Evolutionary conservation across 345 rosid species (phyloP), one percentile per base, ranked within the genome.

Genomic region (Lepidium sativum): DNA sequence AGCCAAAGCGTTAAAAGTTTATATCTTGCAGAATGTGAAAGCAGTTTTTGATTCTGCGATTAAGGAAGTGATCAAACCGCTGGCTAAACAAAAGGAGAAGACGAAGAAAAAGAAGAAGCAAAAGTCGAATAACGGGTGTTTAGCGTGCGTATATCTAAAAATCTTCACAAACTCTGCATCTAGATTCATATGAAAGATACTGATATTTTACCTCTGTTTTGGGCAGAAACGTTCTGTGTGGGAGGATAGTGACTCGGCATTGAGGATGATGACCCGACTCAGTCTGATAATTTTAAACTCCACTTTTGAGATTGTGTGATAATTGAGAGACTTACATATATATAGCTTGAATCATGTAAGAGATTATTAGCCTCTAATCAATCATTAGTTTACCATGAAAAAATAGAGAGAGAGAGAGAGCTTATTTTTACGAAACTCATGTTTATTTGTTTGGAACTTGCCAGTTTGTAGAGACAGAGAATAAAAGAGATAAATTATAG

Each of bases 41-140:
- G 92, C 89, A 54, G 91, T 90, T 40, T 94, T 94, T 79, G 99
- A 94, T 80, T 86, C 89, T 9, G 96, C 99, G 16, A 90, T 94
- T 80, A 90, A 75, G 77, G 95, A 90, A 56, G 99, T 94, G 10
- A 84, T 94, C 69, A 90, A 84, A 72, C 95, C 99, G 6, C 75
- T 82, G 34, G 85, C 73, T 68, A 85, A 86, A 77, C 87, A 79
- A 58, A 86, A 89, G 63, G 92, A 90, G 75, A 85, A 84, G 82
- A 80, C 83, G 53, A 83, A 77, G 75, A 74, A 27, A 27, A 27
- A 61, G 17, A 73, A 73, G 72, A 73, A 60, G 17, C 77, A 53
- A 5, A 92, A 81, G 84, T 69, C 71, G 5, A 77, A 54, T 45
- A 82, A 71, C 49, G 92, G 97, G 32, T 90, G 95, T 78, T 79